Evolutionary conservation across 345 rosid species (phyloP).

Genomic region (Gynandropsis gynandra): DNA sequence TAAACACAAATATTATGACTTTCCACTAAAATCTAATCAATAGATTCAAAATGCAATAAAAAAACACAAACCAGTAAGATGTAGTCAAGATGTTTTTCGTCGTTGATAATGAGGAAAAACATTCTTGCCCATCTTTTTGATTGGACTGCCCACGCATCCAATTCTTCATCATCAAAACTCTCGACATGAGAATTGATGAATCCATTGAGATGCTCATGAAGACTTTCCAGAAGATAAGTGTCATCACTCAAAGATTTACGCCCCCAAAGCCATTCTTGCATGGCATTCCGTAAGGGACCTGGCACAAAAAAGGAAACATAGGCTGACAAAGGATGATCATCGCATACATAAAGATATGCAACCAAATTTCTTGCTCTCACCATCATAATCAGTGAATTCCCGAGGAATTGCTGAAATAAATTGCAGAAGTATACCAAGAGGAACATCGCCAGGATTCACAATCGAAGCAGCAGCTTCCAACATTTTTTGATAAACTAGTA

Average conservation of each 20-base stretch:
- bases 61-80: conserved; percentile 46
- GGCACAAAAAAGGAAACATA: conserved; percentile 11
- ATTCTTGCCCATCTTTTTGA: conserved; percentile 77
- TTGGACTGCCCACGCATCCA: conserved; percentile 79
- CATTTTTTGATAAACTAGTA: conserved; percentile 56
- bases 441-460: conserved; percentile 42
- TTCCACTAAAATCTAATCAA: conserved; percentile 5
- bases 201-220: conserved; percentile 47
- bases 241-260: conserved; percentile 23
- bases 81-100: conserved; percentile 44
- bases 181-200: conserved; percentile 37
- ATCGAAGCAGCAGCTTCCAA: conserved; percentile 58
- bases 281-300: conserved; percentile 46
- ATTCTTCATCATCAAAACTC: conserved; percentile 74
- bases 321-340: conserved; percentile 7
- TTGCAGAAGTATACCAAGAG: conserved; percentile 61
- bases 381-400: conserved; percentile 71
- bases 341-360: background rate
- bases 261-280: conserved; percentile 65
- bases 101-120: conserved; percentile 46
- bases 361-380: conserved; percentile 40
- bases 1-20: background rate
- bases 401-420: conserved; percentile 73
- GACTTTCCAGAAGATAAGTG: conserved; percentile 40
- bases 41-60: conserved; percentile 17